Evolutionary conservation across 805 yeast species (phyloP).

Genomic region (Candida maesae): DNA sequence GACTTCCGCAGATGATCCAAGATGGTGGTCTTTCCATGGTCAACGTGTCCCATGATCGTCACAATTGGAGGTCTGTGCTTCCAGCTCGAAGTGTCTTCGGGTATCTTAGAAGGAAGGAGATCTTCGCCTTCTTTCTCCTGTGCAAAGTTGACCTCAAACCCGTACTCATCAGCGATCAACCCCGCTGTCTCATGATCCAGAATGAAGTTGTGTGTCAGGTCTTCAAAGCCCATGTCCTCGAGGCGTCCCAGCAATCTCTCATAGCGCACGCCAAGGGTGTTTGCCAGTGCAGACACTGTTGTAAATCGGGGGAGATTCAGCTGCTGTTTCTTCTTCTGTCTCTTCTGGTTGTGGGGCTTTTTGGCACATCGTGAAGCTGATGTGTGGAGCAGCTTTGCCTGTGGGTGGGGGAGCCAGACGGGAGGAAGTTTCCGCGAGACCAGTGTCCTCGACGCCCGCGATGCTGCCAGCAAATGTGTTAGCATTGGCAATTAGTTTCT

Average conservation of each 20-base stretch:
- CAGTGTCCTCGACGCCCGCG: too few species aligned
- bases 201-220: constrained; percentile 65
- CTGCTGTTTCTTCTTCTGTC: constrained; percentile 6
- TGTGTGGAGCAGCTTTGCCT: constrained; percentile 4
- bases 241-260: constrained; percentile 56
- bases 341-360: constrained; percentile 1
- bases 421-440: too few species aligned
- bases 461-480: too few species aligned
- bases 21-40: constrained; percentile 96
- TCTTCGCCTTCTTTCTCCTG: constrained; percentile 32
- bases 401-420: too few species aligned
- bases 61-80: constrained; percentile 87
- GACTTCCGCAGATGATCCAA: constrained; percentile 84
- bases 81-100: constrained; percentile 35
- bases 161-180: constrained; percentile 85
- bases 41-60: constrained; percentile 98
- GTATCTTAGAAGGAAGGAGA: constrained; percentile 51
- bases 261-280: constrained; percentile 62
- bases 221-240: constrained; percentile 68
- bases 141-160: constrained; percentile 49
- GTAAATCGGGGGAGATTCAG: constrained; percentile 67
- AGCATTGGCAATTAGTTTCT: too few species aligned
- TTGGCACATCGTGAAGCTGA: constrained; percentile 1
- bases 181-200: constrained; percentile 83
- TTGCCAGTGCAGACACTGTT: constrained; percentile 75